A percentile compares a stretch with the other conserved stretches of the same genome.
Conservation (phyloP, 2,329 filamentous ascomycete genomes). For the Stagonosporopsis vannaccii region DNA sequence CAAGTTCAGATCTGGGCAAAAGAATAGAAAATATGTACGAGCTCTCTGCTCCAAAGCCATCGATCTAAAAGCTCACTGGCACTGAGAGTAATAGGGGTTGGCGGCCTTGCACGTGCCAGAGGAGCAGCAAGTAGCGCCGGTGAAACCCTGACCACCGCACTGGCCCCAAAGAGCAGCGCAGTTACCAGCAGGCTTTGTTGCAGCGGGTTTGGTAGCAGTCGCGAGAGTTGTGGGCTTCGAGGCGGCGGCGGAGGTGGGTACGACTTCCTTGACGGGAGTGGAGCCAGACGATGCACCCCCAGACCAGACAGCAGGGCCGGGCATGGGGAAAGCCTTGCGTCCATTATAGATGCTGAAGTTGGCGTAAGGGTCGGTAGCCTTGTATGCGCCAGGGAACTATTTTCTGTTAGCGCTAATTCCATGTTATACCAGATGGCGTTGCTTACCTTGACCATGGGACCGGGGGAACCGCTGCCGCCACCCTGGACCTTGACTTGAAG, state of each 20-base stretch:
- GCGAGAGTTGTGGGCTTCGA: slow-evolving; percentile 10
- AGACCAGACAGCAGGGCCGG: slow-evolving; percentile 25
- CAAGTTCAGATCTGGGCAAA: neutral
- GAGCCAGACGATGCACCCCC: slow-evolving; percentile 16
- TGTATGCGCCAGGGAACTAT: slow-evolving; percentile 48
- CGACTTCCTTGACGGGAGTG: slow-evolving; percentile 20
- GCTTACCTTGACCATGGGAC: slow-evolving; percentile 40
- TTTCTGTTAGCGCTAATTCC: neutral
- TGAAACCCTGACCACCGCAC: slow-evolving; percentile 26
- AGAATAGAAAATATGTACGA: slow-evolving; percentile 11
- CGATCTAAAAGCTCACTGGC: slow-evolving; percentile 1
- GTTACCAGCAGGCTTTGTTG: slow-evolving; percentile 2
- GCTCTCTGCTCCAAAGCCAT: neutral
- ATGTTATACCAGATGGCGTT: neutral
- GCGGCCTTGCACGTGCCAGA: slow-evolving; percentile 24
- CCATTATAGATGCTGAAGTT: slow-evolving; percentile 39
- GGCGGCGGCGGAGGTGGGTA: slow-evolving; percentile 1
- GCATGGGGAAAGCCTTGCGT: slow-evolving; percentile 27
- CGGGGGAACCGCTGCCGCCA: slow-evolving; percentile 42
- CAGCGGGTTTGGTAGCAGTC: slow-evolving; percentile 3
- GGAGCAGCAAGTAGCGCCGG: slow-evolving; percentile 25
- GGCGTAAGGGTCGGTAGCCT: slow-evolving; percentile 31
- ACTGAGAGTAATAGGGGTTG: slow-evolving; percentile 31
- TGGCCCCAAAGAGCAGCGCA: slow-evolving; percentile 22
- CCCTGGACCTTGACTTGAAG: slow-evolving; percentile 53